Evolutionary conservation across 306 rosid species (phyloP).

Genomic region (Vachellia collinsii): DNA sequence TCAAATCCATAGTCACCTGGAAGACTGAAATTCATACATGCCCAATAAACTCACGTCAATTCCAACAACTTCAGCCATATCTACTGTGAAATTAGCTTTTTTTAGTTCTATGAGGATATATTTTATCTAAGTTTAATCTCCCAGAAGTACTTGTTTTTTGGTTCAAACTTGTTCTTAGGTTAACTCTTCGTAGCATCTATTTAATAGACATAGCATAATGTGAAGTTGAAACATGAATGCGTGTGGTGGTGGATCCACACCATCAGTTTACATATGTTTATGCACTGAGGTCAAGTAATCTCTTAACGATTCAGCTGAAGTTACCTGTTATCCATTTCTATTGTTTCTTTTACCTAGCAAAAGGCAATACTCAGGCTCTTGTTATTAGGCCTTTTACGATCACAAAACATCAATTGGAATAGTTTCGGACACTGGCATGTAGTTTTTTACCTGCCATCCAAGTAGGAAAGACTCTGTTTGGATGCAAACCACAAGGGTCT

Average conservation of each 20-base stretch:
- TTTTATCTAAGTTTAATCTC: not conserved
- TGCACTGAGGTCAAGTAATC: not conserved
- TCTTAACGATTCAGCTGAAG: not conserved
- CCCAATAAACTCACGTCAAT: conserved; percentile 39
- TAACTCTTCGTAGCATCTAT: not conserved
- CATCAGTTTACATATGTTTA: not conserved
- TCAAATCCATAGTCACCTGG: conserved; percentile 97
- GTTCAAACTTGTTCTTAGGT: not conserved
- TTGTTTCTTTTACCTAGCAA: not conserved
- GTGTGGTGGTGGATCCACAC: not conserved
- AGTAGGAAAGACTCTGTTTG: conserved; percentile 92
- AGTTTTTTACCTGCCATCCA: conserved; percentile 86
- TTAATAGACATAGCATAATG: not conserved
- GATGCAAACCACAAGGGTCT: conserved; percentile 97
- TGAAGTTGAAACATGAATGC: not conserved
- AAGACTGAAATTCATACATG: conserved; percentile 51
- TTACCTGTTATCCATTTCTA: not conserved
- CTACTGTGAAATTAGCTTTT: not conserved
- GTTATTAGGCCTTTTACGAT: not conserved
- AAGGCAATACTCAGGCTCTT: not conserved
- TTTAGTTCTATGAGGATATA: not conserved
- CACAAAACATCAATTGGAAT: not conserved
- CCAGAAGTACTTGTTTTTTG: not conserved
- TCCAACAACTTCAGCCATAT: not conserved
- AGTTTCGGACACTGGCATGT: not conserved